Percentiles rank a stretch among this genome's conserved stretches.
These are phyloP conservation scores for Penicillium herquei DNA, from an alignment of 495 filamentous ascomycete genomes.

Conservation along the genomic window DNA sequence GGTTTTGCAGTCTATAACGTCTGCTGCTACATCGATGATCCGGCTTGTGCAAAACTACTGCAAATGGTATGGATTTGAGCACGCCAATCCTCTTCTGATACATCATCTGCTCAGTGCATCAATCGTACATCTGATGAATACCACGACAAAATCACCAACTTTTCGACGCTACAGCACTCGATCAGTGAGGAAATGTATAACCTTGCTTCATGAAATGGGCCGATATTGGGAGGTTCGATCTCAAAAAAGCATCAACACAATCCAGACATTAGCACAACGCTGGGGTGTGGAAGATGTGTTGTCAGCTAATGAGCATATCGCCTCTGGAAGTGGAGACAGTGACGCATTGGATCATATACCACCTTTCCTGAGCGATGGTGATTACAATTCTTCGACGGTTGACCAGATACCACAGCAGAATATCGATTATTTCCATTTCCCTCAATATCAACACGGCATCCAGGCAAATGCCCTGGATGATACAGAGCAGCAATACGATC, in stretches of 20 bases:
- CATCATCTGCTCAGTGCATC: constrained; percentile 9
- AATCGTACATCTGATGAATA: constrained; percentile 14
- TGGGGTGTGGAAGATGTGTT: not conserved
- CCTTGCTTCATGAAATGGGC: not conserved
- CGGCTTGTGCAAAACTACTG: constrained; percentile 9
- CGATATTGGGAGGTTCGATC: constrained; percentile 3
- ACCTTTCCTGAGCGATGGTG: no score
- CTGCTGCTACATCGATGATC: constrained; percentile 11
- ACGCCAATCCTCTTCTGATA: constrained; percentile 12
- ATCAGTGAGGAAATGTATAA: constrained; percentile 3
- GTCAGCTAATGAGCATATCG: not conserved
- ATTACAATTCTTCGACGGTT: no score
- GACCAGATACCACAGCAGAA: no score
- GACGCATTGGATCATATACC: no score
- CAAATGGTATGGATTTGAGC: not conserved
- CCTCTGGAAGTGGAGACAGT: no score
- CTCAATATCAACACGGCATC: no score
- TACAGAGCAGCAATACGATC: no score
- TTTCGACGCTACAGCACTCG: constrained; percentile 7
- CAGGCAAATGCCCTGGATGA: no score
- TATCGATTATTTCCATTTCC: no score
- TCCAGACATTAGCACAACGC: not conserved
- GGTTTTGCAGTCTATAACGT: constrained; percentile 7
- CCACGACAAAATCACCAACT: constrained; percentile 1
- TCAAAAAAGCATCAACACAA: not conserved